A percentile compares a stretch with the other conserved stretches of the same genome.
Conservation (phyloP, 1,284 basidiomycete genomes). For the Microbotryum lychnidis-dioicae region DNA sequence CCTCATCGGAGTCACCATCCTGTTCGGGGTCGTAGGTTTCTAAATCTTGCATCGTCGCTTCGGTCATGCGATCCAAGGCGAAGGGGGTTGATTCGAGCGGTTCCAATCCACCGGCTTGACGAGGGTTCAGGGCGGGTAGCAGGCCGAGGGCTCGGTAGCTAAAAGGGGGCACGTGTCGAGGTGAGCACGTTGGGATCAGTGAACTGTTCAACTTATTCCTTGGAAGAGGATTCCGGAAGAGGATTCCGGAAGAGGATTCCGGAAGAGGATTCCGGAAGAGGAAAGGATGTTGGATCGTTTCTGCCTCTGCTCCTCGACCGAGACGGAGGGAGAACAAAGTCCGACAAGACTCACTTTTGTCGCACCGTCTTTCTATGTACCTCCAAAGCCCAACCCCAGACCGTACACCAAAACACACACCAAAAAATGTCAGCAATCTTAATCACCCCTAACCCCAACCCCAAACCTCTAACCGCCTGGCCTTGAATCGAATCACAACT, state of each 20-base stretch:
- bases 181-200: not conserved
- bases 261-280: too few species aligned
- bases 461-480: too few species aligned
- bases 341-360: conserved; percentile 67
- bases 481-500: not conserved
- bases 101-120: conserved; percentile 33
- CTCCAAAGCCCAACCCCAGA: too few species aligned
- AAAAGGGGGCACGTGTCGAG: conserved; percentile 4
- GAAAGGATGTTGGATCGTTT: not conserved
- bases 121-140: conserved; percentile 56
- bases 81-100: conserved; percentile 40
- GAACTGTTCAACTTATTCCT: not conserved
- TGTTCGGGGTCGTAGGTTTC: conserved; percentile 32
- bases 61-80: conserved; percentile 16
- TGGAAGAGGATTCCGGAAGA: not conserved
- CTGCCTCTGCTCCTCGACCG: not conserved
- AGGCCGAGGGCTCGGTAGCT: conserved; percentile 75
- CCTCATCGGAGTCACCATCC: conserved; percentile 40
- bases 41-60: conserved; percentile 30
- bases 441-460: not conserved
- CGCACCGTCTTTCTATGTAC: conserved; percentile 61
- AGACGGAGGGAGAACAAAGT: not conserved
- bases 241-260: too few species aligned
- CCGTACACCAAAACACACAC: not conserved
- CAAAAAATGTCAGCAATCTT: not conserved